Conservation (phyloP, 2,329 filamentous ascomycete species). For the Dactylellina leptospora region DNA sequence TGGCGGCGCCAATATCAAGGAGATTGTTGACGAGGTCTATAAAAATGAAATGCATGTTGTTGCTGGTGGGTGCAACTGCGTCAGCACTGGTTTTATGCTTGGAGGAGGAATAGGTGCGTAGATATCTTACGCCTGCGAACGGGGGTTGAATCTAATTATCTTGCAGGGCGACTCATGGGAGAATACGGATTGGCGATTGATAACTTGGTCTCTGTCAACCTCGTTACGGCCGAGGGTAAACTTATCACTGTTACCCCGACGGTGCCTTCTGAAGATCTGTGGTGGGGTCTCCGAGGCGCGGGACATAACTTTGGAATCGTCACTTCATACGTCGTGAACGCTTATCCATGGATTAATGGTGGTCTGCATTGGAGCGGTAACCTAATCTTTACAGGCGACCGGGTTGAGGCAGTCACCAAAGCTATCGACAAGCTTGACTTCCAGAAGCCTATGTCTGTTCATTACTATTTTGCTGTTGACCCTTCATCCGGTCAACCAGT, state of each 20-base stretch:
- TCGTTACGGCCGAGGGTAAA: slow-evolving; percentile 61
- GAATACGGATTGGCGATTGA: slow-evolving; percentile 60
- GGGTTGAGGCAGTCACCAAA: slow-evolving; percentile 56
- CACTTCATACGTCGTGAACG: slow-evolving; percentile 60
- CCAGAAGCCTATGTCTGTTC: slow-evolving; percentile 55
- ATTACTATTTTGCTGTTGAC: slow-evolving; percentile 56
- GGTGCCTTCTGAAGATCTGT: slow-evolving; percentile 59
- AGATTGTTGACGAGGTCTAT: slow-evolving; percentile 49
- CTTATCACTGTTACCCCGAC: slow-evolving; percentile 58
- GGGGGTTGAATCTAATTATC: neutral
- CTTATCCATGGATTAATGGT: slow-evolving; percentile 57
- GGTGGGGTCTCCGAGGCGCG: slow-evolving; percentile 62
- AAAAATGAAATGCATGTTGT: slow-evolving; percentile 46
- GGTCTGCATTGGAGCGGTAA: slow-evolving; percentile 56
- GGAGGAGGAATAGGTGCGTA: slow-evolving; percentile 42
- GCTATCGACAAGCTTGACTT: slow-evolving; percentile 55
- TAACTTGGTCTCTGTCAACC: slow-evolving; percentile 60
- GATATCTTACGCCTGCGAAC: neutral
- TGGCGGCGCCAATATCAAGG: slow-evolving; percentile 53
- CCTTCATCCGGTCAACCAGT: slow-evolving; percentile 54
- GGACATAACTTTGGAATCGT: slow-evolving; percentile 63
- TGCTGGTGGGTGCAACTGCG: slow-evolving; percentile 40
- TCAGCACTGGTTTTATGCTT: slow-evolving; percentile 40
- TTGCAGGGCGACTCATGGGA: slow-evolving; percentile 52
- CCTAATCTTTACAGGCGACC: slow-evolving; percentile 58